Conservation (phyloP, 305 asterid genomes). For the Fraxinus albicans region DNA sequence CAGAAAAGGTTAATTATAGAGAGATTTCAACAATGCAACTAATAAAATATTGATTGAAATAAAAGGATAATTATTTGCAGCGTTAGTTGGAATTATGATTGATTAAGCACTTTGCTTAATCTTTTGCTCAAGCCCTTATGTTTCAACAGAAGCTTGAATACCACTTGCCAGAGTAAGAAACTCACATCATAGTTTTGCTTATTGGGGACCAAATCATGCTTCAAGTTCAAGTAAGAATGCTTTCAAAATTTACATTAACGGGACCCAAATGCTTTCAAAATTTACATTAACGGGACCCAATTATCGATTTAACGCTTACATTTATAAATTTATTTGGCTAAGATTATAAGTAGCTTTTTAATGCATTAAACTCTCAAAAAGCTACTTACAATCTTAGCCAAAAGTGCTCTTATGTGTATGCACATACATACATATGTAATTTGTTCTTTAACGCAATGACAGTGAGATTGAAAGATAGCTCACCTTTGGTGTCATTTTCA, state of each 20-base stretch:
- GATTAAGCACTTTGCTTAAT: conserved; percentile 48
- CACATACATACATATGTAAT: background rate
- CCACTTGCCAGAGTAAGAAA: conserved; percentile 28
- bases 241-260: background rate
- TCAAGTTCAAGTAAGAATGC: conserved; percentile 65
- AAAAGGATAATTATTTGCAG: conserved; percentile 26
- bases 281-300: background rate
- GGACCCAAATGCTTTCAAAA: too few species aligned
- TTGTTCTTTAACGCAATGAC: conserved; percentile 17
- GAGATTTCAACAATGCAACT: conserved; percentile 30
- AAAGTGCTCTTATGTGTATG: background rate
- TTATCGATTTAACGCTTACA: background rate
- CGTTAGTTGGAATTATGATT: conserved; percentile 50
- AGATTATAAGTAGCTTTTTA: background rate
- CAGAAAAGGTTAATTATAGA: conserved; percentile 36
- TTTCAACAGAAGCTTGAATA: conserved; percentile 32
- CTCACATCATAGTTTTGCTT: conserved; percentile 53
- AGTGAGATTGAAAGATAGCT: conserved; percentile 16
- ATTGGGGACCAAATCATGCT: conserved; percentile 82
- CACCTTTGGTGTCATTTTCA: conserved; percentile 22
- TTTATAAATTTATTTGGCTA: background rate
- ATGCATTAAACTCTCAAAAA: background rate
- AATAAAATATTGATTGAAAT: conserved; percentile 23
- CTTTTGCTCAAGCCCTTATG: conserved; percentile 31
- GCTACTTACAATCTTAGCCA: background rate